Evolutionary conservation across 345 rosid species (phyloP), one percentile per base, ranked within the genome.

Genomic region (Camelina hispida): DNA sequence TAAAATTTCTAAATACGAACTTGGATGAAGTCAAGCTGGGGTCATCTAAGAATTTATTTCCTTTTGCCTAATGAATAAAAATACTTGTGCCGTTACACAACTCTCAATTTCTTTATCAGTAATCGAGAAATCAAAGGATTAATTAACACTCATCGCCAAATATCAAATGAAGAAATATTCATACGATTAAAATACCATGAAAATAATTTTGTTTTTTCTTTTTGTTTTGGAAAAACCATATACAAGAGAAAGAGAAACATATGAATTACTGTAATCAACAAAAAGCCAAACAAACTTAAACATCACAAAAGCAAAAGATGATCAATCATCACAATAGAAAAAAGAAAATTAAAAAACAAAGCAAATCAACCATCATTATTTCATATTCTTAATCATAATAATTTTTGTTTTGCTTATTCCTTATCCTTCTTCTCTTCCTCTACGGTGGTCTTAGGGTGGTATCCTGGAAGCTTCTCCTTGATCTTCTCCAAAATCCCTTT

Each of bases 391-490:
- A 25, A 71, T 37, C 18, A 71, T 59, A 1, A 47, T 38, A 0
- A 43, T 50, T 51, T 79, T 6, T 63, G 48, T 43, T 59, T 77
- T 11, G 68, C 51, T 38, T 68, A 48, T 28, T 76, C 82, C 12
- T 81, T 73, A 5, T 72, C 85, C 63, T 82, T 81, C 20, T 82
- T 84, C 72, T 76, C 81, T 25, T 79, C 89, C 20, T 83, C 90
- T 4, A 71, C 82, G 7, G 54, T 82, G 5, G 60, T 68, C 81
- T 89, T 92, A 13, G 86, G 67, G 70, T 89, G 96, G 44, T 86
- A 85, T 2, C 97, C 97, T 47, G 97, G 97, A n/a, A 92, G 77
- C 78, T 89, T 92, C 83, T 87, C 97, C 84, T 92, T 92, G 66
- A 92, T 87, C 84, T 92, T 92, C 88, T 92, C 97, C 10, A 92